Base-by-base conservation (phyloP, 2,329 filamentous ascomycete genomes). In the Penicillium psychrosexuale region DNA sequence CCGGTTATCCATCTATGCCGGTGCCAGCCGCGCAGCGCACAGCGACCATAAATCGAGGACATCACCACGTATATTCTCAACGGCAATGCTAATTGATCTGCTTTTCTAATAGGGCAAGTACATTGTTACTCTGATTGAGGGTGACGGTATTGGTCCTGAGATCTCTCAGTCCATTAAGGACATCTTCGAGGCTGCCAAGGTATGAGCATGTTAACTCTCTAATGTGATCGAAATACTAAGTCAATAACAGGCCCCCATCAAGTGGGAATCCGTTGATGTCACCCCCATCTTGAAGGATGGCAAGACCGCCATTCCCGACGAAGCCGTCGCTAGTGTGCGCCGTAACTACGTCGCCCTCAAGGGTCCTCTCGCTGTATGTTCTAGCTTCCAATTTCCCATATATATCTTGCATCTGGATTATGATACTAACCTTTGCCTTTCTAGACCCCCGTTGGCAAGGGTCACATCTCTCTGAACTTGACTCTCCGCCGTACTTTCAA, bases 401-500 rank as follows among this genome's bases (percentile, higher is more conserved):
- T 3, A 8, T 19, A 5, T 13, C 15, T 33, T 13, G 44, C 50
- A 28, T 34, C 27, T 40, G 28, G 30, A 46, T 33, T 12, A 28
- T 38, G 33, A 57, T 59, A 63, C 72, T 76, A 51, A 74, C 46
- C 46, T 36, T 42, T 50, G 9, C 27, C 49, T 46, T n/a, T 63
- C 5, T 64, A 92, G 84, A 99, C 94, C 3, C 94, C 94, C 62
- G 86, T 99, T 71, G 94, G 95, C 78, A 99, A 97, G 84, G 94
- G 94, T 72, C 94, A 99, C 80, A 93, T 99, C 75, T 97, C 94
- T 56, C 90, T 99, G 67, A 99, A 99, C 84, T 83, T 99, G 64
- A 99, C 94, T 58, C 91, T 99, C 70, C 93, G 94, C 75, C 89
- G 94, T 73, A 99, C 95, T 62, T 99, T 99, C 83, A 99, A 99